phyloP scores from a whole-genome alignment of 495 filamentous ascomycete species.

The Aspergillus taichungensis region DNA sequence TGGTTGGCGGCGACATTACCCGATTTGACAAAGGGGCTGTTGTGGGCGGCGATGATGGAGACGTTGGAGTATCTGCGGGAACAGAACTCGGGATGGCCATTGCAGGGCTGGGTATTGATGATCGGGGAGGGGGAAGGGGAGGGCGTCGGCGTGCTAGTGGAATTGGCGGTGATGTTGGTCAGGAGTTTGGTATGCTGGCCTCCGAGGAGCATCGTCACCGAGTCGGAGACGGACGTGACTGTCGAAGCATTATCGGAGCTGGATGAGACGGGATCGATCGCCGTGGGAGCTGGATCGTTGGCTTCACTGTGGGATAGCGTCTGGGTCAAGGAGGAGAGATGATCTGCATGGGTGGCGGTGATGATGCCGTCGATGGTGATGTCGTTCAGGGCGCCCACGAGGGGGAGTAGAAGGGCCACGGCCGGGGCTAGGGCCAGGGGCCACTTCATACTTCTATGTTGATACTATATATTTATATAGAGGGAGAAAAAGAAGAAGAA shows the following conservation, averaged over 20 bases:
- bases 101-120: constrained; percentile 75
- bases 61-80: constrained; percentile 77
- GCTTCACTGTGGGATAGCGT: constrained; percentile 18
- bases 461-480: neutral
- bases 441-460: neutral
- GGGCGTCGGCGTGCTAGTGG: constrained; percentile 25
- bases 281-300: constrained; percentile 10
- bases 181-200: constrained; percentile 22
- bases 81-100: constrained; percentile 81
- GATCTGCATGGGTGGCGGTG: constrained; percentile 18
- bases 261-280: constrained; percentile 23
- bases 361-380: constrained; percentile 16
- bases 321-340: constrained; percentile 30
- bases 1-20: constrained; percentile 77
- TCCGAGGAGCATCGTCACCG: constrained; percentile 32
- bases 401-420: constrained; percentile 8
- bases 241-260: constrained; percentile 11
- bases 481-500: neutral
- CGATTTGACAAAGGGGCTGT: constrained; percentile 66
- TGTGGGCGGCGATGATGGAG: constrained; percentile 78
- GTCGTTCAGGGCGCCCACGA: constrained; percentile 6
- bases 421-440: neutral
- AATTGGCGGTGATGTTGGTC: constrained; percentile 38
- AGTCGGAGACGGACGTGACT: constrained; percentile 23
- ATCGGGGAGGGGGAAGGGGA: constrained; percentile 38